A percentile compares a stretch with the other conserved stretches of the same genome.
These are phyloP conservation scores for Circinella minor DNA, from an alignment of 371 early-diverging fungal species.

Conservation along the genomic window DNA sequence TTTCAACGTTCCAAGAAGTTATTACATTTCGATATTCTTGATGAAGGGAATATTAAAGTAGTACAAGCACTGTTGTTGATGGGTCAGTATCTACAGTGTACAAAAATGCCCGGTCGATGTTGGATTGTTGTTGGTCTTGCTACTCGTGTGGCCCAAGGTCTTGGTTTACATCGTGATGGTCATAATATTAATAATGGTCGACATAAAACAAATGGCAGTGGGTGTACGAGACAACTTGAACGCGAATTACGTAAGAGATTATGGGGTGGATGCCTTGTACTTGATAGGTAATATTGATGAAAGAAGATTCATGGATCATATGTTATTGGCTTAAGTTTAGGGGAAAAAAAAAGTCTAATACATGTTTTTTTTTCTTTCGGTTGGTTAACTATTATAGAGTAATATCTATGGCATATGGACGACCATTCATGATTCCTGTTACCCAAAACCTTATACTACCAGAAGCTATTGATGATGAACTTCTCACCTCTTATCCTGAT, in stretches of 20 bases:
- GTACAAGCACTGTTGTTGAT: conserved; percentile 33
- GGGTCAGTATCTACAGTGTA: conserved; percentile 37
- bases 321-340: too few relatives aligned
- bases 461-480: conserved; percentile 30
- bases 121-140: conserved; percentile 35
- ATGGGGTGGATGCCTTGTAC: conserved; percentile 34
- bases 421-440: conserved; percentile 35
- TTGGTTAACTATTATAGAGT: conserved; percentile 13
- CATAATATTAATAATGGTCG: conserved; percentile 13
- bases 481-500: conserved; percentile 18
- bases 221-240: conserved; percentile 20
- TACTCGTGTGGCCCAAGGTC: conserved; percentile 29
- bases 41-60: conserved; percentile 31
- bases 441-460: conserved; percentile 22
- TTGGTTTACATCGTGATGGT: conserved; percentile 30
- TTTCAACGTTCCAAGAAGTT: conserved; percentile 33
- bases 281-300: conserved; percentile 20
- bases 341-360: neutral
- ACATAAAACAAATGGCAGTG: neutral
- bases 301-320: too few relatives aligned
- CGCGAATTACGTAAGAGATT: conserved; percentile 25
- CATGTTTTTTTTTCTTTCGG: neutral
- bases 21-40: conserved; percentile 32
- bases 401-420: conserved; percentile 36
- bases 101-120: conserved; percentile 31